Percentiles rank a stretch among this genome's conserved stretches.
These are phyloP conservation scores for Lentinus tigrinus DNA, from an alignment of 768 basidiomycete genomes.

Conservation along the genomic window DNA sequence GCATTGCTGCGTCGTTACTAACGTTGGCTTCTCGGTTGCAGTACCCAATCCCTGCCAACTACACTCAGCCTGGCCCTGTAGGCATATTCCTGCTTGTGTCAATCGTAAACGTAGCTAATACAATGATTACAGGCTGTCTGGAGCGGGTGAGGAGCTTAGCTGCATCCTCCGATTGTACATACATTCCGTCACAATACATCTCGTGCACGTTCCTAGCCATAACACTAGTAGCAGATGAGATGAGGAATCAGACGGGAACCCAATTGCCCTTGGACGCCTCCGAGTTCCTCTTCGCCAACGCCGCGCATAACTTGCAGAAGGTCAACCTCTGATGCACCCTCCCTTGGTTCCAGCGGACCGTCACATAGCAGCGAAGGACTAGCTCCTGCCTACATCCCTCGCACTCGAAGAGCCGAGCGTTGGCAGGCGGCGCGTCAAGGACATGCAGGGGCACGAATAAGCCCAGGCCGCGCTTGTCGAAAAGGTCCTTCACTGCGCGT, in stretches of 20 bases:
- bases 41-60: constrained; percentile 14
- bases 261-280: constrained; percentile 4
- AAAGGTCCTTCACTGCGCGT: constrained; percentile 4
- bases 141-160: not conserved
- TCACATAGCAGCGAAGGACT: constrained; percentile 8
- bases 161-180: too few species aligned
- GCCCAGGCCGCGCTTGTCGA: constrained; percentile 13
- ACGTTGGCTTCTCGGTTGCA: not conserved
- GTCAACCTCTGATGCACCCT: constrained; percentile 2
- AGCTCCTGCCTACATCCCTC: constrained; percentile 11
- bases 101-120: not conserved
- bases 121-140: not conserved
- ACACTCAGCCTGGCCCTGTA: constrained; percentile 9
- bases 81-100: not conserved
- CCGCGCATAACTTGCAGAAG: constrained; percentile 18
- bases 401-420: constrained; percentile 4
- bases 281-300: constrained; percentile 16
- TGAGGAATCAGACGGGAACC: not conserved
- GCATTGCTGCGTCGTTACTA: not conserved
- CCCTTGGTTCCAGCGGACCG: not conserved
- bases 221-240: too few species aligned
- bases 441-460: constrained; percentile 20
- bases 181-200: too few species aligned
- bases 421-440: constrained; percentile 9
- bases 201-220: too few species aligned